A percentile compares a stretch with the other conserved stretches of the same genome.
Evolutionary conservation across 257 asterid genomes (phyloP).

Genomic region (Scutellaria minor): DNA sequence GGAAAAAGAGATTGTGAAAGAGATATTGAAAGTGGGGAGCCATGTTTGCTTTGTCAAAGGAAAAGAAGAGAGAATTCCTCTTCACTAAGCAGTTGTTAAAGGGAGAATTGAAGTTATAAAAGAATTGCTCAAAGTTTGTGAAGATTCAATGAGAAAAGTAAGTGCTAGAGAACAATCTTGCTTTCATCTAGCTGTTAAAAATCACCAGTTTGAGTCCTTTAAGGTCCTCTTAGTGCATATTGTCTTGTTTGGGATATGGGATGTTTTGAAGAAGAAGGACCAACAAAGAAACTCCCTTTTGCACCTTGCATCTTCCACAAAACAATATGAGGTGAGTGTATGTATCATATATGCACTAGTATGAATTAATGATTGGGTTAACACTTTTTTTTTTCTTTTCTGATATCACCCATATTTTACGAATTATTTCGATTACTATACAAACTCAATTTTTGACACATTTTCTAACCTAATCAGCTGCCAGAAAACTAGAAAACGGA

Average conservation of each 20-base stretch:
- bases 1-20: conserved; percentile 35
- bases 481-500: too few species aligned
- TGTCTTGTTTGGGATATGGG: neutral
- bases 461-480: too few species aligned
- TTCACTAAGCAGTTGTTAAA: conserved; percentile 41
- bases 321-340: conserved; percentile 49
- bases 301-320: conserved; percentile 50
- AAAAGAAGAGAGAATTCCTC: conserved; percentile 38
- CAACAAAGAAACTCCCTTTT: conserved; percentile 48
- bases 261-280: conserved; percentile 41
- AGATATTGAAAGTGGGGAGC: conserved; percentile 27
- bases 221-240: conserved; percentile 31
- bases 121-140: conserved; percentile 28
- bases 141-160: conserved; percentile 30
- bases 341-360: too few species aligned
- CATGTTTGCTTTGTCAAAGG: conserved; percentile 40
- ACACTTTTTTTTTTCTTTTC: too few species aligned
- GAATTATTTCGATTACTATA: too few species aligned
- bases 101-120: conserved; percentile 34
- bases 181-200: conserved; percentile 43
- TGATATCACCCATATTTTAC: too few species aligned
- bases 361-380: too few species aligned
- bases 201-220: conserved; percentile 39
- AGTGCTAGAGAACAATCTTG: conserved; percentile 43
- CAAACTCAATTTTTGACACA: too few species aligned